Percentiles rank a stretch among this genome's conserved stretches.
These are phyloP conservation scores for Plasmopara halstedii DNA, from an alignment of 352 stramenopile genomes.

Conservation along the genomic window DNA sequence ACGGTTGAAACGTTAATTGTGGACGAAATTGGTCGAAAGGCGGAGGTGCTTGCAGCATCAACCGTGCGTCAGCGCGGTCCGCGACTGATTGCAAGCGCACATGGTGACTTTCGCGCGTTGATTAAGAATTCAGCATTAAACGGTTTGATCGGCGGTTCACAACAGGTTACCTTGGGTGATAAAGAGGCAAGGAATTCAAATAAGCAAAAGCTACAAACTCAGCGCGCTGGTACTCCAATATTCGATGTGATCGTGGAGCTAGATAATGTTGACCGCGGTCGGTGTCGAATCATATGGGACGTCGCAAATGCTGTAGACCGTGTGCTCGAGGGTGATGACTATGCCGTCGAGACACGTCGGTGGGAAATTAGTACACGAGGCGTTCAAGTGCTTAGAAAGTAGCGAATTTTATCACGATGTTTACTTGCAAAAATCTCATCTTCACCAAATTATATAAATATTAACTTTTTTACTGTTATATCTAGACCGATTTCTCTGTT, in stretches of 20 bases:
- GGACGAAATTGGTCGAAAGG: conserved; percentile 82
- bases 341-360: conserved; percentile 32
- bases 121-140: conserved; percentile 78
- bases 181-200: conserved; percentile 20
- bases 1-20: conserved; percentile 83
- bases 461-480: no score
- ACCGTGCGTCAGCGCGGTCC: conserved; percentile 71
- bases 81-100: conserved; percentile 75
- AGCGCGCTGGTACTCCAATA: conserved; percentile 48
- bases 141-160: conserved; percentile 67
- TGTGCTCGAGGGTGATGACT: conserved; percentile 36
- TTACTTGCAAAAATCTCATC: no score
- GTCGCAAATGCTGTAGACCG: conserved; percentile 58
- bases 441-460: no score
- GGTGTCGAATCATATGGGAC: conserved; percentile 63
- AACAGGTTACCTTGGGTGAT: conserved; percentile 62
- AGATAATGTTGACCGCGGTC: conserved; percentile 33
- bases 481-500: no score
- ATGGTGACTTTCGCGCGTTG: conserved; percentile 76
- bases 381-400: conserved; percentile 17
- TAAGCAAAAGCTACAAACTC: conserved; percentile 33
- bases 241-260: conserved; percentile 87
- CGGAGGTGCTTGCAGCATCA: conserved; percentile 63
- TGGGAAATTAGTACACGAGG: conserved; percentile 20
- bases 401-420: background rate